Percentiles rank a stretch among this genome's conserved stretches.
Evolutionary conservation across 345 rosid species (phyloP).

Genomic region (Sonneratia alba): DNA sequence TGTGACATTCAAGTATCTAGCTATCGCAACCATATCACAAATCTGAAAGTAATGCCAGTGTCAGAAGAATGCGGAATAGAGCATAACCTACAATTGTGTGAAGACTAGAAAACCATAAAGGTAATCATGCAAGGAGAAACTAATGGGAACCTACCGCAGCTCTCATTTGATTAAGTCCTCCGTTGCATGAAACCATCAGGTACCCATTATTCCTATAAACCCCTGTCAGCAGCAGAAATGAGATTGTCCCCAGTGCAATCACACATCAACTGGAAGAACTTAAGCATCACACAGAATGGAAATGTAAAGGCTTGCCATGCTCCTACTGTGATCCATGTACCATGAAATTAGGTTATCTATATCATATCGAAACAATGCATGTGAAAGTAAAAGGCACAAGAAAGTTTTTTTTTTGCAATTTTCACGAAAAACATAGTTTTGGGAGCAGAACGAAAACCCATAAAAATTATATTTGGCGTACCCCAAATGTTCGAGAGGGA

Average conservation of each 20-base stretch:
- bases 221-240: conserved; percentile 14
- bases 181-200: conserved; percentile 23
- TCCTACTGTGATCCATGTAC: background rate
- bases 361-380: background rate
- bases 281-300: background rate
- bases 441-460: background rate
- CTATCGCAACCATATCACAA: conserved; percentile 30
- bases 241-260: background rate
- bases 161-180: conserved; percentile 30
- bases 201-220: conserved; percentile 22
- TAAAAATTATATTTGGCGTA: background rate
- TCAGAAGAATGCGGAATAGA: background rate
- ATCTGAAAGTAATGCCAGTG: conserved; percentile 18
- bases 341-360: background rate
- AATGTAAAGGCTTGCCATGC: background rate
- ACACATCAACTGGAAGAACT: background rate
- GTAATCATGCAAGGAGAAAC: background rate
- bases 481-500: background rate
- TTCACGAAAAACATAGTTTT: background rate
- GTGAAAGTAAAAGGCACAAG: too few relatives aligned
- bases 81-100: background rate
- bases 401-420: too few relatives aligned
- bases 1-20: conserved; percentile 26
- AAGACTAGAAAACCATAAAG: background rate
- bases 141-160: conserved; percentile 14